Evolutionary conservation across 2,329 filamentous ascomycete species (phyloP).

Genomic region (Alternaria hordeiaustralica): DNA sequence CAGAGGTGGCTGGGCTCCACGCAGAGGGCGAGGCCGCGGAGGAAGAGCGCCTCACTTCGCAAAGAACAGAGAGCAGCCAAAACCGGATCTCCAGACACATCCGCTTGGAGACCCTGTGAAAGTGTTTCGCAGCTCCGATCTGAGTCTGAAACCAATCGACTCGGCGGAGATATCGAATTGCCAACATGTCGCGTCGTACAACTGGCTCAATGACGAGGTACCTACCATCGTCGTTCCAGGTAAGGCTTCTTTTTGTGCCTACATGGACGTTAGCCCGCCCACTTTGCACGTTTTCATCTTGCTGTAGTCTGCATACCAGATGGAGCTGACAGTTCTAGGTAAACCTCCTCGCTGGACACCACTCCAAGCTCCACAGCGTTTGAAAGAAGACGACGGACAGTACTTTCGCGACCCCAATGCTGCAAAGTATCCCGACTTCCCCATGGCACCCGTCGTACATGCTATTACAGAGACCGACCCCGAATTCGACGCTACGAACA

Average conservation of each 20-base stretch:
- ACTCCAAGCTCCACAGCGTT: constrained; percentile 33
- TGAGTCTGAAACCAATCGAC: not conserved
- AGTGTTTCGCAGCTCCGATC: constrained; percentile 20
- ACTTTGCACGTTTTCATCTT: not conserved
- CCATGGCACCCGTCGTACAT: constrained; percentile 59
- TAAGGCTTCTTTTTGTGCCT: constrained; percentile 8
- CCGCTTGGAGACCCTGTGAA: constrained; percentile 40
- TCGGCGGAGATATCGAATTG: constrained; percentile 46
- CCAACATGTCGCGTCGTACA: constrained; percentile 60
- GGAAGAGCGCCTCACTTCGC: constrained; percentile 13
- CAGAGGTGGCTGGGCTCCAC: constrained; percentile 34
- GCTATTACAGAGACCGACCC: constrained; percentile 52
- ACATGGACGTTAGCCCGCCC: not conserved
- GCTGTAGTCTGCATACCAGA: not conserved
- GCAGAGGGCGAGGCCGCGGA: constrained; percentile 24
- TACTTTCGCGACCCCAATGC: constrained; percentile 65
- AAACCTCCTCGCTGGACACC: constrained; percentile 61
- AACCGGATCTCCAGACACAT: constrained; percentile 33
- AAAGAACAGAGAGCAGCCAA: constrained; percentile 14
- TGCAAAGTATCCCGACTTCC: constrained; percentile 57
- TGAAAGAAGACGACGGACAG: constrained; percentile 55
- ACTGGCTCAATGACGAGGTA: constrained; percentile 52
- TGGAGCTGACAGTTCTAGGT: constrained; percentile 47
- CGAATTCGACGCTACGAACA: constrained; percentile 36
- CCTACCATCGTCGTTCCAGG: constrained; percentile 49